These are phyloP conservation scores for Komagataella kurtzmanii DNA, from an alignment of 805 yeast species.

Conservation along the genomic window DNA sequence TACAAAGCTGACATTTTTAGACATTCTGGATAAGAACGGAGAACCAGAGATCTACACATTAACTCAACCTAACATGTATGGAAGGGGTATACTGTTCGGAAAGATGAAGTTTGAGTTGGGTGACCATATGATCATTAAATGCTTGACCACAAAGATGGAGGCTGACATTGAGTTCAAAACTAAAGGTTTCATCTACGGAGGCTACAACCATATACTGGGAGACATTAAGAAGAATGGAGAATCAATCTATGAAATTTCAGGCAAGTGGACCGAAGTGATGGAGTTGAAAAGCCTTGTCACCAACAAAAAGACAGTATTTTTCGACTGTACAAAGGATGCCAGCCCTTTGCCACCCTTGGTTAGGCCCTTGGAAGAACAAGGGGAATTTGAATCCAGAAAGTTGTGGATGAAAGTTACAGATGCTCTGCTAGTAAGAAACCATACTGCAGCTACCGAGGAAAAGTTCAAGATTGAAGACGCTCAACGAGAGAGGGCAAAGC, in stretches of 20 bases:
- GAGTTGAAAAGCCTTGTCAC: conserved; percentile 43
- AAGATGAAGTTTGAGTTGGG: conserved; percentile 84
- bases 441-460: conserved; percentile 74
- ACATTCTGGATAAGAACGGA: conserved; percentile 29
- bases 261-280: conserved; percentile 91
- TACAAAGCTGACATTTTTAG: conserved; percentile 57
- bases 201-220: conserved; percentile 85
- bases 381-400: conserved; percentile 64
- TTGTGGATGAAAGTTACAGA: conserved; percentile 75
- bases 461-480: conserved; percentile 75
- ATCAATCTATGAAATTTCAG: conserved; percentile 51
- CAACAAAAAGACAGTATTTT: conserved; percentile 33
- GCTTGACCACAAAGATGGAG: conserved; percentile 39
- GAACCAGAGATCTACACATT: conserved; percentile 60
- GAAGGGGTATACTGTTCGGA: conserved; percentile 87
- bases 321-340: conserved; percentile 43
- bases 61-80: conserved; percentile 94
- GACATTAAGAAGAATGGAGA: conserved; percentile 43
- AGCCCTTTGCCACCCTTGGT: conserved; percentile 49
- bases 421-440: conserved; percentile 73
- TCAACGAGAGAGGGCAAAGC: conserved; percentile 67
- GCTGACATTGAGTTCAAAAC: conserved; percentile 90
- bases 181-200: conserved; percentile 87
- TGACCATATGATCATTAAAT: conserved; percentile 72
- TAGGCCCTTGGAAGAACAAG: conserved; percentile 71